Base-by-base conservation (phyloP, 1,284 basidiomycete genomes). In the Trichosporon ovoides region DNA sequence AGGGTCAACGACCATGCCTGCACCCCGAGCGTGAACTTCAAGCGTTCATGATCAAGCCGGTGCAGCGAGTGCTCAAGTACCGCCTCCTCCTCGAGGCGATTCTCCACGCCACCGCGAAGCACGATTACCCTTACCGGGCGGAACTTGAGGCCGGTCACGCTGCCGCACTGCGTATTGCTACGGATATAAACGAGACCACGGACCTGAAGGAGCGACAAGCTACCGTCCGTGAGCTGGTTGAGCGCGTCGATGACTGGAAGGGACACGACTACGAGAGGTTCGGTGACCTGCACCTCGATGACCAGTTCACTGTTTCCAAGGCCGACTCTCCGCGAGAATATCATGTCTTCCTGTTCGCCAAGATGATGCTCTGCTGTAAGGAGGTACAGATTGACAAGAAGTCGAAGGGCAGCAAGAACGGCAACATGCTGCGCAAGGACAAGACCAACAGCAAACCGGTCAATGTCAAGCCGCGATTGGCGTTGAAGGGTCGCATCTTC, bases 341-440 rank as follows among this genome's bases (percentile, higher is more conserved):
- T 72, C 92, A 96, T 70, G 94, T 99, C 58, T 99, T 98, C 81
- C 82, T 99, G 35, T 99, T 99, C 67, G 93, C 98, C 79, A 92
- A 93, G 80, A 99, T 99, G 77, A 90, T 99, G 68, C 83, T 98
- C 14, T 98, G 96, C 78, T 98, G 96, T 82, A 98, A 98, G 77
- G 96, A 83, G 87, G 77, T 81, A 28, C 51, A 63, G 20, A 72
- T 74, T 18, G 77, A 75, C 28, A 71, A 71, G 34, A 72, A 72
- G 60, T 43, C 52, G n/a, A 79, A 79, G 65, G 52, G 56, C 7
- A 61, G 66, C 52, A 74, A 75, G 58, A 75, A 70, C 60, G 57
- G 68, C 14, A 72, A 72, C 60, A 67, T 75, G 60, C 61, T 76
- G 33, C 66, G 75, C 50, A 77, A 78, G 65, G 73, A 76, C 59